Conservation (phyloP, 257 asterid species). For the Avicennia marina region DNA sequence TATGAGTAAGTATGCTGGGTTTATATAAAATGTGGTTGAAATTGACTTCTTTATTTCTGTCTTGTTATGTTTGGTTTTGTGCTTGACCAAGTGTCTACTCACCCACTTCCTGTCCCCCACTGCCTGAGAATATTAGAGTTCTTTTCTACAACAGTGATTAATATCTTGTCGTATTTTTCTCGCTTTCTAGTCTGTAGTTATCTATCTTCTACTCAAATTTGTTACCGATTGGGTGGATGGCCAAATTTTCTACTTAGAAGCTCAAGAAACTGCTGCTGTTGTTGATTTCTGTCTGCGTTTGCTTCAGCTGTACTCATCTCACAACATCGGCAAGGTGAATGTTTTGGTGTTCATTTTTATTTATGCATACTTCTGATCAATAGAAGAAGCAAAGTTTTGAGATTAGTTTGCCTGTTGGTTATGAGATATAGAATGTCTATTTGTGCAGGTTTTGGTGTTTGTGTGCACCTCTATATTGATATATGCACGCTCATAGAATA, state of each 20-base stretch:
- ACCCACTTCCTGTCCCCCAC: no score
- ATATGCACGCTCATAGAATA: not conserved
- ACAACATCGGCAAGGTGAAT: slow-evolving; percentile 93
- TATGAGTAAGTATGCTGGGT: slow-evolving; percentile 4
- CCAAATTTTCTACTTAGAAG: slow-evolving; percentile 87
- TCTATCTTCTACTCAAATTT: slow-evolving; percentile 89
- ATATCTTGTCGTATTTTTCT: slow-evolving; percentile 13
- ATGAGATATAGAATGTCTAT: no score
- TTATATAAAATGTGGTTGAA: slow-evolving; percentile 1
- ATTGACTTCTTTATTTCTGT: no score
- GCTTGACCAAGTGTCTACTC: no score
- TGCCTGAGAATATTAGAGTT: no score
- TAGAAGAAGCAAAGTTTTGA: no score
- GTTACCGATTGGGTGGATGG: slow-evolving; percentile 94
- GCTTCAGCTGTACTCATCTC: slow-evolving; percentile 88
- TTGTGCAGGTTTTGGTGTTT: not conserved
- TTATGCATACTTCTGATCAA: not conserved
- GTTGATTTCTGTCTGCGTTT: slow-evolving; percentile 81
- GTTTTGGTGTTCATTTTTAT: not conserved
- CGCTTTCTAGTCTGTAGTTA: slow-evolving; percentile 54
- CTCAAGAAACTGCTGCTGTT: slow-evolving; percentile 84
- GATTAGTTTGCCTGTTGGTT: no score
- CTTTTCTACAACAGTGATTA: not conserved
- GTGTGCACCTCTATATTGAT: not conserved
- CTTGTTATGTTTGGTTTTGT: no score